These are phyloP conservation scores for Schizothecium vesticola DNA, from an alignment of 495 filamentous ascomycete genomes.

Conservation along the genomic window DNA sequence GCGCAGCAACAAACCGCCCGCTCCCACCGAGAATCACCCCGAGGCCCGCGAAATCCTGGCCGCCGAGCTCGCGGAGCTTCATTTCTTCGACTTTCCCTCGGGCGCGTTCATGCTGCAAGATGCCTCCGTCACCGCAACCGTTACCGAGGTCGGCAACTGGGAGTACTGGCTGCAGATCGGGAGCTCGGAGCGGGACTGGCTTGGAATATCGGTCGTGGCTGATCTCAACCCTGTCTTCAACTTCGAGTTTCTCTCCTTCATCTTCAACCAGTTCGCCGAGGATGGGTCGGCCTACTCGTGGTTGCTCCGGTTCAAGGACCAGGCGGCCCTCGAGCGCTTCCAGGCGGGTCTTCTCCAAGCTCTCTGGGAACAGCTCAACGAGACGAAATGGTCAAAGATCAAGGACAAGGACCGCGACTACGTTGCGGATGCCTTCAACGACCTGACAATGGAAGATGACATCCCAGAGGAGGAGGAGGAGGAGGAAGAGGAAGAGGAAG, in stretches of 20 bases:
- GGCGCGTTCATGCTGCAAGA: conserved; percentile 84
- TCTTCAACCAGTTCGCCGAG: conserved; percentile 91
- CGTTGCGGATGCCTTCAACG: conserved; percentile 91
- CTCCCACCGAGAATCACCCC: conserved; percentile 52
- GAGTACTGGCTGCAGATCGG: conserved; percentile 92
- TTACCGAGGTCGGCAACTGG: conserved; percentile 86
- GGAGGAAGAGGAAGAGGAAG: conserved; percentile 59
- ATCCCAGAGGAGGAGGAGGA: conserved; percentile 58
- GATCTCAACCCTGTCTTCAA: conserved; percentile 99
- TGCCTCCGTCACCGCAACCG: conserved; percentile 62
- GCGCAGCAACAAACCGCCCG: conserved; percentile 37
- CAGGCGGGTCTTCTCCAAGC: conserved; percentile 93
- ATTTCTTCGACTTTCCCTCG: conserved; percentile 84
- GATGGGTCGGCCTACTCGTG: conserved; percentile 93
- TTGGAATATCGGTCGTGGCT: conserved; percentile 75
- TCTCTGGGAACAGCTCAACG: conserved; percentile 93
- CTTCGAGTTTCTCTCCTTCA: conserved; percentile 95
- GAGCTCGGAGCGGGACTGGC: conserved; percentile 73
- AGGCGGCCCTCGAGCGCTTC: conserved; percentile 73
- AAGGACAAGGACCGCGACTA: conserved; percentile 93
- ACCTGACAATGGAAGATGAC: conserved; percentile 84
- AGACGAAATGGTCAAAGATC: conserved; percentile 87
- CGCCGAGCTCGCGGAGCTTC: conserved; percentile 75
- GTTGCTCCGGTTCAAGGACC: conserved; percentile 87
- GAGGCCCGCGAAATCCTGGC: conserved; percentile 66